Conservation (phyloP, 1,284 basidiomycete species). For the Cryptococcus sp. region DNA sequence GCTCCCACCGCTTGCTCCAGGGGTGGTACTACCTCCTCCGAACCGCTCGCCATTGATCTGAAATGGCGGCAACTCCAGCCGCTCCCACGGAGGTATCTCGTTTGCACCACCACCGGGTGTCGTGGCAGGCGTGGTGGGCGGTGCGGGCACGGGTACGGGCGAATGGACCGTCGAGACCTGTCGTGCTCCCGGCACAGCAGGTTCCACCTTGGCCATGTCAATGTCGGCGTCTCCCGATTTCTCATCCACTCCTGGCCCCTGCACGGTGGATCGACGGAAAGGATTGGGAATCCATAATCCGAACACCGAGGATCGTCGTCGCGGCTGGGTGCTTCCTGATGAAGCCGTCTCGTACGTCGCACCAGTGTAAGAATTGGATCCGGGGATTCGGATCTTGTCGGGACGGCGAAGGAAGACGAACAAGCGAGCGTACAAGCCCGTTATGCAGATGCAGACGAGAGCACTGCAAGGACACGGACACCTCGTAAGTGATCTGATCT, state of each 20-base stretch:
- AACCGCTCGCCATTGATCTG: conserved; percentile 51
- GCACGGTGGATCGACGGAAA: conserved; percentile 8
- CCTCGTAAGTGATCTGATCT: not conserved
- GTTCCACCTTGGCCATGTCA: not conserved
- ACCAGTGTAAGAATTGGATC: conserved; percentile 31
- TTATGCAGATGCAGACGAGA: conserved; percentile 48
- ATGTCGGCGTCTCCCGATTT: not conserved
- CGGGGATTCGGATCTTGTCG: conserved; percentile 49
- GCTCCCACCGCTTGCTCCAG: not conserved
- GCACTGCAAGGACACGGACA: conserved; percentile 25
- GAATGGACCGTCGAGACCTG: too few species aligned
- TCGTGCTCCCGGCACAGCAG: too few species aligned
- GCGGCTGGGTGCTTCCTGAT: not conserved
- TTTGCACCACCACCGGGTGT: not conserved
- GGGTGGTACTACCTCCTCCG: conserved; percentile 30
- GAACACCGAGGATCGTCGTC: conserved; percentile 1
- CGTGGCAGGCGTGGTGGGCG: not conserved
- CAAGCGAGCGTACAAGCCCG: conserved; percentile 49
- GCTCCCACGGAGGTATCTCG: conserved; percentile 53
- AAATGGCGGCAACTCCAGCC: conserved; percentile 50
- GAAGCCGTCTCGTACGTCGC: conserved; percentile 16
- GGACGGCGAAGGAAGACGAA: conserved; percentile 55
- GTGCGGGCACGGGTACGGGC: not conserved
- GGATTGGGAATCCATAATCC: conserved; percentile 2
- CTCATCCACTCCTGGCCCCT: not conserved